Evolutionary conservation across 169 alveolate genomes (phyloP), one percentile per base, ranked within the genome.

Genomic region (Plasmodium chabaudi): DNA sequence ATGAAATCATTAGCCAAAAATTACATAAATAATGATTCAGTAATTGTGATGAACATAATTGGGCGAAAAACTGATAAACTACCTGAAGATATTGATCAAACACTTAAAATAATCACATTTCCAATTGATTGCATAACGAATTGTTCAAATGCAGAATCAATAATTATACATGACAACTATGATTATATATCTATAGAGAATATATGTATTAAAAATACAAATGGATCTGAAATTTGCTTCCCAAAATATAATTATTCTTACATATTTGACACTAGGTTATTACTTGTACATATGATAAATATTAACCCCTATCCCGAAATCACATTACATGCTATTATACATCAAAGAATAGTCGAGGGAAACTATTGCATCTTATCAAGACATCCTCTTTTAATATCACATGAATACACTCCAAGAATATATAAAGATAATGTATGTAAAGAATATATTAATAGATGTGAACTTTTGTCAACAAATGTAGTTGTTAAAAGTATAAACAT

Each of bases 221-320:
- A 17, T 13, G n/a, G 56, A 34, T 42, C 77, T n/a, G 49, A 55
- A 12, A 56, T 68, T 9, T 86, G 91, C 55, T 27, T 86, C 25
- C 73, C 91, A 53, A 44, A 47, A 25, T 19, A 86, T 63, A 57
- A 19, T 5, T 69, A 25, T 55, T 56, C 73, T 13, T 86, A 86
- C 71, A 53, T 71, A 3, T 86, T 86, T 49, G 91, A 86, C 25
- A 68, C 79, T 42, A 55, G 91, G 53, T 70, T 86, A 39, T 63
- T 86, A 15, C 46, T 86, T 51, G 75, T 86, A 34, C 86, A 82
- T 25, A 68, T 10, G 65, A 17, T 82, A 57, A 68, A 19, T 60
- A 59, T 86, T 19, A 86, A 86, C 42, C 91, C 91, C 9, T 86
- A 86, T 47, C 91, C 91, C 39, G 87, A 68, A 71, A 10, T 47